Evolutionary conservation across 1,139 yeast species (phyloP), one percentile per base, ranked within the genome.

Genomic region (Yamadazyma dendronema): DNA sequence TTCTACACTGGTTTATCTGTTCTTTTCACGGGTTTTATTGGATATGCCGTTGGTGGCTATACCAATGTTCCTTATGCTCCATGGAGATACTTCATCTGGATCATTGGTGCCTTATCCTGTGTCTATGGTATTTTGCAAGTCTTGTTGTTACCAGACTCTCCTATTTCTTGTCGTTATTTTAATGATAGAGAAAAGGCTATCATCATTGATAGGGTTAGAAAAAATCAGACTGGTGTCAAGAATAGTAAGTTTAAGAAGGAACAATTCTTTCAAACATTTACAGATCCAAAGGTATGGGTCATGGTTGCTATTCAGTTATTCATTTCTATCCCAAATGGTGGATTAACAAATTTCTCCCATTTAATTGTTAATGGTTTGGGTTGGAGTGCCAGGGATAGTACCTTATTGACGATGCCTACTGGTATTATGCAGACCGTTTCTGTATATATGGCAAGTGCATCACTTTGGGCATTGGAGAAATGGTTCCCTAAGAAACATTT

Each of bases 211-310:
- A 49, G 61, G 17, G 59, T 65, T n/a, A 52, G 62, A 30, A 42
- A 47, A 11, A 65, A 62, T 39, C 59, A 58, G 42, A 51, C 55
- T 1, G 68, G 68, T 2, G 57, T 64, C 10, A 56, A 54, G 30
- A 53, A 56, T 25, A 46, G 47, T 22, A 50, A 48, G 31, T 54
- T 61, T 44, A 61, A 54, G 31, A 35, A 35, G 25, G 43, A 41
- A 5, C 47, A 43, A 29, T 41, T 43, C 27, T 15, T 34, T 28
- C 39, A 44, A 30, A 38, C 46, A 11, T 35, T 44, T 2, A 36
- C 31, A 17, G 49, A 45, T 23, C 40, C 40, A 7, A 45, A 45
- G 14, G 39, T 37, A 1, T 45, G 46, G 46, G 37, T 37, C 13
- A 42, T 45, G 48, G 36, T 42, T 5, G 32, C 32, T 19, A 33